These are phyloP conservation scores for Hypericum perforatum DNA, from an alignment of 345 rosid genomes.

Conservation along the genomic window DNA sequence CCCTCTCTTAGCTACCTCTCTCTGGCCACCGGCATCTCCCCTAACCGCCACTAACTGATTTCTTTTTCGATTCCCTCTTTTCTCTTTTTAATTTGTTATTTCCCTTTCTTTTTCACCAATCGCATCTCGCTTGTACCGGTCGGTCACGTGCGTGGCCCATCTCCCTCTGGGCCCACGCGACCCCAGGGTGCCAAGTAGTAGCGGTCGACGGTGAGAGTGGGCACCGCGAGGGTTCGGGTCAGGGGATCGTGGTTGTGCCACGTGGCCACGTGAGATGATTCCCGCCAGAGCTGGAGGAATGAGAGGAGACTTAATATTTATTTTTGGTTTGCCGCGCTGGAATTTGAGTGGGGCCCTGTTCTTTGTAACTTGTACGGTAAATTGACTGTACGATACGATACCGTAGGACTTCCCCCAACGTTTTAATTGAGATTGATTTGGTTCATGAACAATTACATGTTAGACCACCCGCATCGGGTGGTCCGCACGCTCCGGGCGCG, in stretches of 20 bases:
- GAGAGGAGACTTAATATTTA: neutral
- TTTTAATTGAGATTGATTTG: too few species aligned
- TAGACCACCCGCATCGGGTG: too few species aligned
- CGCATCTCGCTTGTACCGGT: constrained; percentile 27
- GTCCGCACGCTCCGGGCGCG: too few species aligned
- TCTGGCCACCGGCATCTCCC: neutral
- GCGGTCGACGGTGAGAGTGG: constrained; percentile 1
- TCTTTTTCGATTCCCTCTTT: neutral
- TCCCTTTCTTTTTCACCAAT: constrained; percentile 3
- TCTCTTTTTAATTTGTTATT: too few species aligned
- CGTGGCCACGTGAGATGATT: constrained; percentile 5
- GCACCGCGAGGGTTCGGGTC: neutral
- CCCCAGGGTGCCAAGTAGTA: too few species aligned
- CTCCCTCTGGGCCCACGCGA: constrained; percentile 4
- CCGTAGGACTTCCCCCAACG: too few species aligned
- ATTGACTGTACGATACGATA: neutral
- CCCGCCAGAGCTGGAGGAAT: neutral
- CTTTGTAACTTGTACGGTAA: constrained; percentile 5
- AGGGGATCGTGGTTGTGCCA: neutral
- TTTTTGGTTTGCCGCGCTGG: neutral
- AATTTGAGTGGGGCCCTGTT: constrained; percentile 9
- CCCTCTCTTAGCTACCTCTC: constrained; percentile 3
- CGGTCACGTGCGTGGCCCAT: constrained; percentile 17
- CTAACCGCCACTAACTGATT: constrained; percentile 39
- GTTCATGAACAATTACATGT: too few species aligned